Evolutionary conservation across 805 yeast species (phyloP).

Genomic region (Blastobotrys muscicola): DNA sequence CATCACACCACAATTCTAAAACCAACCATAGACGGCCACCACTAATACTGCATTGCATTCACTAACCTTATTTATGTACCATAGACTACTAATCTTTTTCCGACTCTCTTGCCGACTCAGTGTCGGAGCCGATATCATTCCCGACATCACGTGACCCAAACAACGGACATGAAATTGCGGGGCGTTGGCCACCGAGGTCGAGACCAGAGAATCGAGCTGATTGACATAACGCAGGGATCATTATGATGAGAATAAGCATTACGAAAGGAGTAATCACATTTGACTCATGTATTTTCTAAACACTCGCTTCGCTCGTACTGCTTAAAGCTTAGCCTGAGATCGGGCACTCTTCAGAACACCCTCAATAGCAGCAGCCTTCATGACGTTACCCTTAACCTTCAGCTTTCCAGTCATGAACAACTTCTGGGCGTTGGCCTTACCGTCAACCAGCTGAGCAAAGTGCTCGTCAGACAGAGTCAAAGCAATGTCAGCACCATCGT

Average conservation of each 20-base stretch:
- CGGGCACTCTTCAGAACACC: conserved; percentile 51
- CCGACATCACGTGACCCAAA: no score
- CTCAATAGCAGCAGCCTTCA: conserved; percentile 78
- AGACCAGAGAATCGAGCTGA: no score
- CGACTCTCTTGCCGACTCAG: no score
- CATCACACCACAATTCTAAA: no score
- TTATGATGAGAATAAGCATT: no score
- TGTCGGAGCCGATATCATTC: no score
- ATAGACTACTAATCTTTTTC: no score
- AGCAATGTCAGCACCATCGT: conserved; percentile 50
- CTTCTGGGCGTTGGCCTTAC: conserved; percentile 78
- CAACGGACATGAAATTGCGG: no score
- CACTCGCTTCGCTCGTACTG: neutral
- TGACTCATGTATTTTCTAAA: neutral
- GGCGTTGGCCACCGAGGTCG: no score
- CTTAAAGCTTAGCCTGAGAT: conserved; percentile 36
- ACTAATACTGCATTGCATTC: no score
- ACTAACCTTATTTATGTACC: neutral
- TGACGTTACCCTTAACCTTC: conserved; percentile 82
- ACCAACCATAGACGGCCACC: no score
- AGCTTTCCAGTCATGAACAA: conserved; percentile 76
- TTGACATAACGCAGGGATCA: no score
- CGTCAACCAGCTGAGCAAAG: conserved; percentile 59
- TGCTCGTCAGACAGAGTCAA: conserved; percentile 58
- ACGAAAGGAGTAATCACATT: neutral